Conservation (phyloP, 306 rosid genomes). For the Crotalaria pallida region DNA sequence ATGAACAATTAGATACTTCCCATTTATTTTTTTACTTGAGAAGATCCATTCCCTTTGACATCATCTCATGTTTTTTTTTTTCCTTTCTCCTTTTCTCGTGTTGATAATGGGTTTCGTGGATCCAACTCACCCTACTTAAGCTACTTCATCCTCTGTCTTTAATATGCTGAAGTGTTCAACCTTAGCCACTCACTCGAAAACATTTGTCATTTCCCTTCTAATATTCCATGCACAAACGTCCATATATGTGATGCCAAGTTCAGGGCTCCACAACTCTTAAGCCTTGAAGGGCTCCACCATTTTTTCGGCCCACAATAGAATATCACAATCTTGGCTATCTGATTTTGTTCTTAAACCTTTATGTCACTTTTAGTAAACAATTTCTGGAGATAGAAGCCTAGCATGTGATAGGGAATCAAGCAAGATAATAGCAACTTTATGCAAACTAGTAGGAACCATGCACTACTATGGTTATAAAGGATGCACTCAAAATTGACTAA, state of each 20-base stretch:
- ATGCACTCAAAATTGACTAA: constrained; percentile 10
- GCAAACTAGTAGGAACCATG: background rate
- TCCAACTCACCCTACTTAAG: background rate
- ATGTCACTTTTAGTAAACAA: constrained; percentile 10
- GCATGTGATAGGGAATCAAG: constrained; percentile 21
- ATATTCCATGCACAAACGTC: constrained; percentile 7
- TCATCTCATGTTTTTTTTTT: too few species aligned
- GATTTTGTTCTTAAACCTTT: constrained; percentile 18
- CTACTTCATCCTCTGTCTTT: background rate
- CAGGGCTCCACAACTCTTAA: background rate
- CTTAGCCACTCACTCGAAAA: background rate
- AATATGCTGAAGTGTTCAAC: constrained; percentile 3
- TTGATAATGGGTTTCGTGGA: constrained; percentile 4
- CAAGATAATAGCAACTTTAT: constrained; percentile 16
- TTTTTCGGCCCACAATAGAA: background rate
- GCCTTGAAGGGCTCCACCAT: background rate
- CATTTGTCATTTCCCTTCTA: background rate
- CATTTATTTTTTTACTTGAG: too few species aligned
- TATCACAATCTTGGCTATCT: constrained; percentile 2
- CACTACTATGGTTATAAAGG: background rate
- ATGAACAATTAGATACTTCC: too few species aligned
- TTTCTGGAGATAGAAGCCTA: background rate
- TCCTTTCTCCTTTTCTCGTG: background rate
- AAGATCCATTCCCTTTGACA: too few species aligned
- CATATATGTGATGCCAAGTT: constrained; percentile 15